Conservation (phyloP, 2,329 filamentous ascomycete genomes). For the Aspergillus novofumigatus region DNA sequence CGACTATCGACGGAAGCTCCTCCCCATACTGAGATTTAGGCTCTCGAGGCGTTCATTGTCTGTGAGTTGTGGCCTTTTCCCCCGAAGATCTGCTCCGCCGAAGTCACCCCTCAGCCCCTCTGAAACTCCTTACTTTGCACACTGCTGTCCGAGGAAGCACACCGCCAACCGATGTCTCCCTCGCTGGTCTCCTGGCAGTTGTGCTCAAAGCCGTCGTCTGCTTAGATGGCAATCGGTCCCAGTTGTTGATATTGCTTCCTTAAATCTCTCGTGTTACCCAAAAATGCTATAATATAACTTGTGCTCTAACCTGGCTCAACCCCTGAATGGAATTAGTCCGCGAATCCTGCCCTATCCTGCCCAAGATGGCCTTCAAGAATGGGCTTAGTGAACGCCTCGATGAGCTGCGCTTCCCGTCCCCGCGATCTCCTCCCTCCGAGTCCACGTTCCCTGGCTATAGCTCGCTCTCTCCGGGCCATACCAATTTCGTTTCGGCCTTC, state of each 20-base stretch:
- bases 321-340: constrained; percentile 29
- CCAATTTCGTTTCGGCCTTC: constrained; percentile 58
- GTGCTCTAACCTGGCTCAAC: constrained; percentile 22
- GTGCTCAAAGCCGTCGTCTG: constrained; percentile 4
- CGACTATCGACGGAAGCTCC: constrained; percentile 7
- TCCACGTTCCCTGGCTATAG: constrained; percentile 69
- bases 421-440: constrained; percentile 75
- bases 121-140: constrained; percentile 32
- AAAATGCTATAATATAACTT: constrained; percentile 15
- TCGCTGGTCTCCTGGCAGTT: constrained; percentile 5
- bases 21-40: constrained; percentile 13
- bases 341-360: constrained; percentile 20
- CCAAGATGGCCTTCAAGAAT: constrained; percentile 61
- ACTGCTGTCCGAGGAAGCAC: constrained; percentile 20
- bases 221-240: constrained; percentile 13
- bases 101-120: constrained; percentile 35
- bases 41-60: constrained; percentile 38
- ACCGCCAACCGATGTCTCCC: constrained; percentile 26
- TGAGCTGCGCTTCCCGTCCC: constrained; percentile 71
- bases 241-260: constrained; percentile 8
- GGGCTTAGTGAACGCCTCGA: constrained; percentile 66
- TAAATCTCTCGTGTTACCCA: constrained; percentile 5
- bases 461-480: constrained; percentile 66
- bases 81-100: constrained; percentile 24
- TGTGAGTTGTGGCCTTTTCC: constrained; percentile 29